Base-by-base conservation (phyloP, 2,329 filamentous ascomycete genomes). In the Juglanconis sp. region DNA sequence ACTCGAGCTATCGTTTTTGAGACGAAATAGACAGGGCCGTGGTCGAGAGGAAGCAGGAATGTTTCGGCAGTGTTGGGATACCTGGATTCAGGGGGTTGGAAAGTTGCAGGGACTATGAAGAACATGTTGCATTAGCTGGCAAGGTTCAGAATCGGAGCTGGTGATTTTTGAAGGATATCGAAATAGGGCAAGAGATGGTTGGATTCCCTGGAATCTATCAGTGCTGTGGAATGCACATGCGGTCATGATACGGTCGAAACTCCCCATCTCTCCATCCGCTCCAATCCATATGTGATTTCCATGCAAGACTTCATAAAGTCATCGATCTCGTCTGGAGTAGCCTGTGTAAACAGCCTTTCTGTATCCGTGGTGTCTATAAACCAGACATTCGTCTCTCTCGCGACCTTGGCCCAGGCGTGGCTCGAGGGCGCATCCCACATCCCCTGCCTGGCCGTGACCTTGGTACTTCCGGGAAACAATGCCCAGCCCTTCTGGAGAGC, bases 351-450 rank as follows among this genome's bases (percentile, higher is more conserved):
- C 31, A 60, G 15, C 1, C 3, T 31, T 17, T 60, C 61, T 5
- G 51, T 24, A 13, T 60, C 38, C n/a, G 9, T 17, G 4, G 32
- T 40, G 4, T 47, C n/a, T 5, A 42, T n/a, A 0, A 62, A 13
- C 48, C 2, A 17, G 4, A 60, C 31, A n/a, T 60, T n/a, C 31
- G 9, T 38, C 35, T 40, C 57, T 5, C 42, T 11, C n/a, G 34
- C 42, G 2, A 47, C 42, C 53, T 57, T 56, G 2, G 35, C 24
- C 61, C 61, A 63, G 4, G 44, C 49, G 24, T 55, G 40, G 24
- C 56, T 51, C 30, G 53, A 53, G 11, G 24, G 32, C 5, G 57
- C 61, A n/a, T 63, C 61, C 61, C 61, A 60, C 5, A 63, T 40
- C 0, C 36, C 53, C 11, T 47, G 30, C 15, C 24, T 35, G 2